Conservation (phyloP, 495 filamentous ascomycete species). For the Penicillium atrosanguineum region DNA sequence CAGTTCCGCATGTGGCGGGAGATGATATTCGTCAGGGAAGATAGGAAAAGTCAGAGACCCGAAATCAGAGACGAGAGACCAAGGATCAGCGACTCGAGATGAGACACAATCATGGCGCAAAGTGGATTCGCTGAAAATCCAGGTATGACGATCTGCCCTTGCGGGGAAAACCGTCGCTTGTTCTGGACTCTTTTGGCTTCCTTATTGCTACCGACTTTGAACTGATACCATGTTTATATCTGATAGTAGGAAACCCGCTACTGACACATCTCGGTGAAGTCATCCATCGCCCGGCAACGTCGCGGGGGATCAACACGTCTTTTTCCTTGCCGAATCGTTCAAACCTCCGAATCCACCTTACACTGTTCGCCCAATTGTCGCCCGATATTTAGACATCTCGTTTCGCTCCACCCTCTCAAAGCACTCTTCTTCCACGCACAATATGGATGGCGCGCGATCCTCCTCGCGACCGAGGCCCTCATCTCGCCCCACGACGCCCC, state of each 20-base stretch:
- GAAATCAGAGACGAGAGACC: constrained; percentile 12
- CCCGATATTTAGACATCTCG: background rate
- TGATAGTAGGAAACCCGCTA: background rate
- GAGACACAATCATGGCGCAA: constrained; percentile 8
- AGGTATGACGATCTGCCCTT: constrained; percentile 10
- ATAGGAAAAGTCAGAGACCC: constrained; percentile 6
- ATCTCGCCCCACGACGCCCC: constrained; percentile 87
- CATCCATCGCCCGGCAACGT: background rate
- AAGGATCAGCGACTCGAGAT: constrained; percentile 5
- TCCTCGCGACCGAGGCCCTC: constrained; percentile 44
- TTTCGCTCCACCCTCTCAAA: background rate
- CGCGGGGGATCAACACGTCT: background rate
- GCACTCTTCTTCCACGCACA: background rate
- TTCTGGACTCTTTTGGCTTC: background rate
- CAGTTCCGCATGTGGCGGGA: constrained; percentile 40
- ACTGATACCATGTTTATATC: background rate
- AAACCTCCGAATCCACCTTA: background rate
- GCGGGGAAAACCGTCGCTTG: constrained; percentile 6
- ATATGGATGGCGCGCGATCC: constrained; percentile 39
- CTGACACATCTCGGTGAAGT: background rate
- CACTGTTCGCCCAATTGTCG: constrained; percentile 1
- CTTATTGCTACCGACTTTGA: background rate
- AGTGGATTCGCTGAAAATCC: constrained; percentile 14
- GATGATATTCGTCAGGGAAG: background rate
- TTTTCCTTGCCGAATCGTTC: background rate